These are phyloP conservation scores for Kalmusia sp. DNA, from an alignment of 2,329 filamentous ascomycete genomes.

Conservation along the genomic window DNA sequence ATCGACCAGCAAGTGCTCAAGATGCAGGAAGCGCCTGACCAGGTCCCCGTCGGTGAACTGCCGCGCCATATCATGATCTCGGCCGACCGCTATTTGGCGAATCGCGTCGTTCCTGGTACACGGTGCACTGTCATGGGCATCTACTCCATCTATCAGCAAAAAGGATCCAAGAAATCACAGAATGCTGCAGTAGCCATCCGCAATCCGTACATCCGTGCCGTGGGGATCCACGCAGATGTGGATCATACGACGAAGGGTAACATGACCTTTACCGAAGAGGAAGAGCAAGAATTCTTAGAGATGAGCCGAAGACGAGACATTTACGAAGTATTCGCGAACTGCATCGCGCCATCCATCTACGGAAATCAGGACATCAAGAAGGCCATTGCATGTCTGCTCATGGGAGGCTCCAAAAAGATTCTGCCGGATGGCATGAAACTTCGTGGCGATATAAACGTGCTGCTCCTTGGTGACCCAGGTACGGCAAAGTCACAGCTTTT, in stretches of 20 bases:
- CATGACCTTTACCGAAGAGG: constrained; percentile 87
- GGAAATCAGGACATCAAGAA: constrained; percentile 97
- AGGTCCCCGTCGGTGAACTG: constrained; percentile 95
- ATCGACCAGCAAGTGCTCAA: constrained; percentile 99
- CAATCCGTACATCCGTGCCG: constrained; percentile 91
- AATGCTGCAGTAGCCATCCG: constrained; percentile 90
- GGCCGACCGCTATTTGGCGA: constrained; percentile 94
- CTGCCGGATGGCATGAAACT: constrained; percentile 97
- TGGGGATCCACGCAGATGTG: constrained; percentile 88
- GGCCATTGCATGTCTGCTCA: constrained; percentile 88
- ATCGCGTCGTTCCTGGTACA: constrained; percentile 92
- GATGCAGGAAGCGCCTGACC: constrained; percentile 94
- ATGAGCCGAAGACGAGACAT: constrained; percentile 89
- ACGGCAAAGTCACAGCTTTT: constrained; percentile 97
- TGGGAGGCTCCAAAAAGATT: constrained; percentile 97
- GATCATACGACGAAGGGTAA: constrained; percentile 89
- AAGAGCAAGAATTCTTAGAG: constrained; percentile 95
- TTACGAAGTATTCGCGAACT: constrained; percentile 88
- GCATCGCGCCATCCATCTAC: constrained; percentile 97
- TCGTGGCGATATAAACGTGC: constrained; percentile 96
- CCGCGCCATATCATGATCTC: constrained; percentile 94
- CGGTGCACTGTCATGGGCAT: constrained; percentile 96
- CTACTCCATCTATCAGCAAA: constrained; percentile 97
- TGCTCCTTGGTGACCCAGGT: constrained; percentile 95
- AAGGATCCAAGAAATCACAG: constrained; percentile 78